Evolutionary conservation across 768 basidiomycete species (phyloP), one percentile per base, ranked within the genome.

Genomic region (Boletus huronensis): DNA sequence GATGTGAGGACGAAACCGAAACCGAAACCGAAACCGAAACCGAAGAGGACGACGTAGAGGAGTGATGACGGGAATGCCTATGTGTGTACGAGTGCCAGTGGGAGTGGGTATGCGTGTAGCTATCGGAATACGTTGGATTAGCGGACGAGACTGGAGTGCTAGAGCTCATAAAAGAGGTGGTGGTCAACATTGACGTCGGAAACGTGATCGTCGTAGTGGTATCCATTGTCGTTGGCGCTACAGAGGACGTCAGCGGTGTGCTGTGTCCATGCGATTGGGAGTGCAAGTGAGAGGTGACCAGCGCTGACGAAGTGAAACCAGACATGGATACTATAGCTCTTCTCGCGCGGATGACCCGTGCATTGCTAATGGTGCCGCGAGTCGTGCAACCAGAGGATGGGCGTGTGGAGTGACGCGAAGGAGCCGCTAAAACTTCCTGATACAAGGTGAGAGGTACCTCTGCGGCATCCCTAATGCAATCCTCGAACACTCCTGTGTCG

Each of bases 371-470:
- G 6, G 81, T 81, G 43, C 74, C 72, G 17, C 76, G 54, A 3
- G 78, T 57, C 16, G 73, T 74, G 74, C 93, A 94, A 21, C 76
- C 70, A 17, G 82, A 87, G 3, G 84, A 83, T 5, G 81, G 61
- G 0, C 83, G 85, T 1, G 71, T 72, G 3, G 83, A 79, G 61
- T 85, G 82, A 2, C 83, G 74, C 7, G 75, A 38, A 14, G 87
- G 84, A 2, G 82, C 87, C 0, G 57, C 66, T 0, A 79, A 75
- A 31, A 82, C 69, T 35, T 84, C 84, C 74, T 90, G 88, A 63
- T 77, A 68, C 74, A 82, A 88, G 0, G 85, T 86, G 14, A 84
- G 87, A 17, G 73, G 68, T 32, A 79, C 80, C 72, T 79, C 72
- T 45, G 76, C 79, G 26, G 72, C 75, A 54, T 86, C 82, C 17